Evolutionary conservation across 2,329 filamentous ascomycete species (phyloP).

Genomic region (Cladophialophora immunda): DNA sequence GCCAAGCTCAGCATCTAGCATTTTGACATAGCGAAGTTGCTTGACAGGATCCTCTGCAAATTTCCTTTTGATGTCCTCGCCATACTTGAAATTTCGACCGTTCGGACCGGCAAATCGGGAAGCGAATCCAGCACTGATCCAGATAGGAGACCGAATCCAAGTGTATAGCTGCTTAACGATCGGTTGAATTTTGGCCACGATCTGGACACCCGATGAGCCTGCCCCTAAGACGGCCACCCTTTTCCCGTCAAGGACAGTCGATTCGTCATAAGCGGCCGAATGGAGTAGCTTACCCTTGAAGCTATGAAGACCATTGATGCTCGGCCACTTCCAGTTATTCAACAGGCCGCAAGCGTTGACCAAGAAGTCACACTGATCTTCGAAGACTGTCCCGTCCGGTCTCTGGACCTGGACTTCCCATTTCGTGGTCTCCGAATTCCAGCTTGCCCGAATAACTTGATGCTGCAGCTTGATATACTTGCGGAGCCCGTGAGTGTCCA

Average conservation of each 20-base stretch:
- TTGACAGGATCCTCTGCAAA: not conserved
- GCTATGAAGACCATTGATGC: conserved; percentile 46
- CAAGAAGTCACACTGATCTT: conserved; percentile 42
- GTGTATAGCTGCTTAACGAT: conserved; percentile 45
- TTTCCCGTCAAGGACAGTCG: conserved; percentile 40
- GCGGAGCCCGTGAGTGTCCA: conserved; percentile 30
- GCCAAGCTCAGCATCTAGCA: not conserved
- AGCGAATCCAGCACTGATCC: conserved; percentile 38
- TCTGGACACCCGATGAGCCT: conserved; percentile 39
- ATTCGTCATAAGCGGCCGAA: conserved; percentile 44
- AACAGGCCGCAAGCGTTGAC: conserved; percentile 42
- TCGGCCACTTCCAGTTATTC: conserved; percentile 48
- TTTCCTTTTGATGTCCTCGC: not conserved
- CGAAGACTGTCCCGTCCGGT: not conserved
- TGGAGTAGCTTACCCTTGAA: conserved; percentile 48
- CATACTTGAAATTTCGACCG: conserved; percentile 28
- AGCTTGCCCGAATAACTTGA: conserved; percentile 32
- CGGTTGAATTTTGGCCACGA: conserved; percentile 50
- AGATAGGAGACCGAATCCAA: conserved; percentile 43
- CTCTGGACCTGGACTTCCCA: conserved; percentile 29
- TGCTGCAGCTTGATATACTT: conserved; percentile 41
- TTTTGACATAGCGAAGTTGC: not conserved
- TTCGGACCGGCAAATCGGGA: conserved; percentile 32
- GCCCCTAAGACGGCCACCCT: conserved; percentile 40
- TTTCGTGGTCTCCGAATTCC: conserved; percentile 27